Evolutionary conservation across 257 asterid genomes (phyloP).

Genomic region (Fraxinus excelsior): DNA sequence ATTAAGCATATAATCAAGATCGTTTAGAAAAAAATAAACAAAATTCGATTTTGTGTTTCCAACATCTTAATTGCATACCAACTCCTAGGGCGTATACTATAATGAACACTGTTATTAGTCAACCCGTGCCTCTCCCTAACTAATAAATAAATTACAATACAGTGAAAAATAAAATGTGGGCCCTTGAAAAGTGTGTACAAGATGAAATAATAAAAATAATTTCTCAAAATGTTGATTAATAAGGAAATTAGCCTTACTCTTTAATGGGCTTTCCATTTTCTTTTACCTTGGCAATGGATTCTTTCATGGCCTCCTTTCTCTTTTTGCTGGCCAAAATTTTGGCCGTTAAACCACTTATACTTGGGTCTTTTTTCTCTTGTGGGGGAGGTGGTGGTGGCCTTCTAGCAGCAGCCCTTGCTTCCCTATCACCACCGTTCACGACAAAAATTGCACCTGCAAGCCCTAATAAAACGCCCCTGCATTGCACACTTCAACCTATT

Average conservation of each 20-base stretch:
- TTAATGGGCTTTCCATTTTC: conserved; percentile 57
- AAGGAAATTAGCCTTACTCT: conserved; percentile 25
- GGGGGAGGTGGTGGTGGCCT: conserved; percentile 88
- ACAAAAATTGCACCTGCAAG: conserved; percentile 49
- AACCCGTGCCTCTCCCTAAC: too few relatives aligned
- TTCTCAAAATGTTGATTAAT: too few relatives aligned
- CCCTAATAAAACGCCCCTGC: conserved; percentile 64
- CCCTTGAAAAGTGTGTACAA: too few relatives aligned
- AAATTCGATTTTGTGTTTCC: too few relatives aligned
- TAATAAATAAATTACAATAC: too few relatives aligned
- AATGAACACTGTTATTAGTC: too few relatives aligned
- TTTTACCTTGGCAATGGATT: conserved; percentile 54
- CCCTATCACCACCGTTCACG: conserved; percentile 31
- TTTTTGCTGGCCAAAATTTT: conserved; percentile 81
- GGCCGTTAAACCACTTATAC: conserved; percentile 61
- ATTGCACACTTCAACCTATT: not conserved
- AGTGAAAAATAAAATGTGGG: too few relatives aligned
- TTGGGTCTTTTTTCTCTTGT: conserved; percentile 79
- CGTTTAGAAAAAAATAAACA: too few relatives aligned
- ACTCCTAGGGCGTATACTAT: too few relatives aligned
- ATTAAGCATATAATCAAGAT: too few relatives aligned
- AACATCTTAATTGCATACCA: too few relatives aligned
- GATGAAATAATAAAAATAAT: too few relatives aligned
- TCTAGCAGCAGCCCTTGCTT: conserved; percentile 60
- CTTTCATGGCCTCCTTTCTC: conserved; percentile 91